Conservation (phyloP, 169 alveolate species). For the Babesia ovis region DNA sequence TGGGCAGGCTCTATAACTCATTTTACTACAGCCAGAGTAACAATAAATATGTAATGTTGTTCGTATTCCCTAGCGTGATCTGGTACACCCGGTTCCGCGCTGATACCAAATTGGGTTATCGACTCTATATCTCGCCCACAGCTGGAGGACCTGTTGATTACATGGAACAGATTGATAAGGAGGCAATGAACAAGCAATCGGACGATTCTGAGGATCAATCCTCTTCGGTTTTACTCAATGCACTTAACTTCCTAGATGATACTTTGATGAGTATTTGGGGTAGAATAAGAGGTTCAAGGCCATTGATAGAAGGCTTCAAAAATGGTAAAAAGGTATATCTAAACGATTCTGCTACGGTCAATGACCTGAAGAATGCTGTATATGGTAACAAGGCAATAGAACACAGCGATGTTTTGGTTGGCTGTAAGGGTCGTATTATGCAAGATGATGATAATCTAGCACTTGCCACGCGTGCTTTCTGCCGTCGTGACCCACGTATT, state of each 20-base stretch:
- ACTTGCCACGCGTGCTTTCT: constrained; percentile 84
- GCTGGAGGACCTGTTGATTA: constrained; percentile 69
- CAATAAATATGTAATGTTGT: constrained; percentile 79
- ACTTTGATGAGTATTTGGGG: constrained; percentile 15
- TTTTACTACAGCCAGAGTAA: constrained; percentile 84
- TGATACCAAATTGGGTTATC: constrained; percentile 83
- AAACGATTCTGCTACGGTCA: constrained; percentile 77
- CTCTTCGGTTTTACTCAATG: neutral
- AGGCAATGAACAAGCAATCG: constrained; percentile 7
- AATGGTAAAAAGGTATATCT: constrained; percentile 80
- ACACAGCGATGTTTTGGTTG: constrained; percentile 72
- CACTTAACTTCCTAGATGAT: constrained; percentile 37
- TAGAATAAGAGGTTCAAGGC: constrained; percentile 24
- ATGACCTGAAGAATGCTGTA: constrained; percentile 69
- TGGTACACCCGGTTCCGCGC: constrained; percentile 82
- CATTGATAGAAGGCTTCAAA: constrained; percentile 69
- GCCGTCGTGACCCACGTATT: constrained; percentile 83
- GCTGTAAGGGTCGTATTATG: constrained; percentile 84
- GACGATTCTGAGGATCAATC: constrained; percentile 12
- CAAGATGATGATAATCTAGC: constrained; percentile 81
- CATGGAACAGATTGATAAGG: constrained; percentile 30
- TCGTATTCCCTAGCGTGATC: constrained; percentile 79
- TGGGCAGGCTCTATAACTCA: constrained; percentile 80
- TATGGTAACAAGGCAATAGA: constrained; percentile 57
- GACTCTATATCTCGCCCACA: constrained; percentile 70